Evolutionary conservation across 345 rosid genomes (phyloP).

Genomic region (Melaleuca alternifolia): DNA sequence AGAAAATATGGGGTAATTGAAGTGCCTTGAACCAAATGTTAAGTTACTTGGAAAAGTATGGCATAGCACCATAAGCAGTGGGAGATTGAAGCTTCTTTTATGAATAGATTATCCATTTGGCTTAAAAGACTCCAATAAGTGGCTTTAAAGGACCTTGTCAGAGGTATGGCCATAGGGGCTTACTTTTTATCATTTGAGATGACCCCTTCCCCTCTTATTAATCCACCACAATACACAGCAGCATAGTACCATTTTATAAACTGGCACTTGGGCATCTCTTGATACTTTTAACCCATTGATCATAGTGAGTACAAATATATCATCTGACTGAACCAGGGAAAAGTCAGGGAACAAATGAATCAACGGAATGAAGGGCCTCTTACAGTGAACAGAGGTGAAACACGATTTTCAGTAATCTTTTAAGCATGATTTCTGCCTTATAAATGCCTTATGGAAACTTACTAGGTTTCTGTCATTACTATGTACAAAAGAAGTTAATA

Average conservation of each 20-base stretch:
- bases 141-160: neutral
- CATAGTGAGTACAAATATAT: neutral
- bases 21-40: neutral
- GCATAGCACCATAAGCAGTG: neutral
- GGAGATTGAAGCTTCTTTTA: neutral
- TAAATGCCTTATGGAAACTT: conserved; percentile 1
- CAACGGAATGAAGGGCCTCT: conserved; percentile 12
- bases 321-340: conserved; percentile 25
- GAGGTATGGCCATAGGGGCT: neutral
- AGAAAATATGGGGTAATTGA: neutral
- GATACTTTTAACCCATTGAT: neutral
- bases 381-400: conserved; percentile 37
- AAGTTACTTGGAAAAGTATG: neutral
- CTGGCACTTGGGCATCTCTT: neutral
- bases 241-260: neutral
- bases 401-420: neutral
- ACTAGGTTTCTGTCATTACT: conserved; percentile 7
- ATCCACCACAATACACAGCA: neutral
- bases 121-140: neutral
- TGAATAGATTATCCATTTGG: neutral
- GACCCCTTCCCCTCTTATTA: neutral
- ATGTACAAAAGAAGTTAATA: conserved; percentile 12
- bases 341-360: conserved; percentile 11
- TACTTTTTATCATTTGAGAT: neutral
- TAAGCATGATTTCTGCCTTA: neutral